Evolutionary conservation across 352 stramenopile species (phyloP).

Genomic region (Phytophthora podocarpi): DNA sequence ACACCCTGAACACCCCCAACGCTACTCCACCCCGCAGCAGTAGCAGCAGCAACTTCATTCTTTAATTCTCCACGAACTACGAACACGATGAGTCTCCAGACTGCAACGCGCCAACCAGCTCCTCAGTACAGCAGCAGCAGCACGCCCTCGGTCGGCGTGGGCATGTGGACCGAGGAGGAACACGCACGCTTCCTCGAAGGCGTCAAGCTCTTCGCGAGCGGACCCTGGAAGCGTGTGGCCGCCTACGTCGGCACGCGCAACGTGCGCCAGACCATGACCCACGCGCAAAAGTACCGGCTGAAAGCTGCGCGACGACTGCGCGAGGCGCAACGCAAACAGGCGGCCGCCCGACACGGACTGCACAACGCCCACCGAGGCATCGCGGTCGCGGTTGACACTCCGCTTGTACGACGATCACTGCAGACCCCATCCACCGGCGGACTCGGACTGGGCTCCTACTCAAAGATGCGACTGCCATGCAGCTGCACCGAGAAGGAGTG

Average conservation of each 20-base stretch:
- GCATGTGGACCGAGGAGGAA: slow-evolving; percentile 75
- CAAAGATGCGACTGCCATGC: slow-evolving; percentile 40
- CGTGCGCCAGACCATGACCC: slow-evolving; percentile 82
- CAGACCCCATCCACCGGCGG: slow-evolving; percentile 18
- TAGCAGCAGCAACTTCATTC: slow-evolving; percentile 17
- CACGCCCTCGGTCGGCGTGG: slow-evolving; percentile 31
- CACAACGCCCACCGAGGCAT: slow-evolving; percentile 25
- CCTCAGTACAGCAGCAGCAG: slow-evolving; percentile 27
- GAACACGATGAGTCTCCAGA: slow-evolving; percentile 30
- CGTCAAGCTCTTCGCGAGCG: slow-evolving; percentile 76
- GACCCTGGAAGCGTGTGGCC: slow-evolving; percentile 74
- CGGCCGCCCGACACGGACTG: slow-evolving; percentile 42
- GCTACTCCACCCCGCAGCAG: slow-evolving; percentile 1
- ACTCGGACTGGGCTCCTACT: slow-evolving; percentile 36
- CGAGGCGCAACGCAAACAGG: slow-evolving; percentile 55
- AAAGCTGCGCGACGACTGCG: slow-evolving; percentile 67
- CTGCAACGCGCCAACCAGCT: neutral
- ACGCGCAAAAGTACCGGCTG: slow-evolving; percentile 78
- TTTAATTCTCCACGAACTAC: slow-evolving; percentile 16
- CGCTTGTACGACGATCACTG: slow-evolving; percentile 13
- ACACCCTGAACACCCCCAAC: neutral
- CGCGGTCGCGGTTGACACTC: neutral
- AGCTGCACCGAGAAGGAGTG: slow-evolving; percentile 39
- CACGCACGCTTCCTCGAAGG: slow-evolving; percentile 76
- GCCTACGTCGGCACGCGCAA: slow-evolving; percentile 77